These are phyloP conservation scores for Exophiala spinifera DNA, from an alignment of 2,329 filamentous ascomycete genomes.

Conservation along the genomic window DNA sequence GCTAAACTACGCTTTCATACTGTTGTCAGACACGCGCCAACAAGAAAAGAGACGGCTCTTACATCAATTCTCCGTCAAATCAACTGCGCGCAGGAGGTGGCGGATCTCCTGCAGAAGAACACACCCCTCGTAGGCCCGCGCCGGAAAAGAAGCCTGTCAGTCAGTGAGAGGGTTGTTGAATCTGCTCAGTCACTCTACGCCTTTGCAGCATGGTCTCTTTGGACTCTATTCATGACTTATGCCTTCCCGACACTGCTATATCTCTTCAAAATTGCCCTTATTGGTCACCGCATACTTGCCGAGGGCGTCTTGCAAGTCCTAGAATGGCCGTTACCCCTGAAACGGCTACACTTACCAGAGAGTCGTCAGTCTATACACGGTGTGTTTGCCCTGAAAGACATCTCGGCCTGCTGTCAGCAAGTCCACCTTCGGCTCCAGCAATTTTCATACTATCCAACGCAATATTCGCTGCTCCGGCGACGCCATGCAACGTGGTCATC, in stretches of 20 bases:
- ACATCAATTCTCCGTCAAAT: conserved; percentile 84
- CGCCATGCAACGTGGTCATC: conserved; percentile 92
- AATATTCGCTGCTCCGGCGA: conserved; percentile 87
- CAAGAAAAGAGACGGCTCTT: conserved; percentile 78
- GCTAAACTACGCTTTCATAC: conserved; percentile 88
- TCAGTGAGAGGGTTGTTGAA: conserved; percentile 90
- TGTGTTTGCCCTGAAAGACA: conserved; percentile 83
- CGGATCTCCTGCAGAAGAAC: conserved; percentile 82
- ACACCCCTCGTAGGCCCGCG: conserved; percentile 78
- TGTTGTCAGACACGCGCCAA: conserved; percentile 71
- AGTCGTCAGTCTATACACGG: conserved; percentile 54
- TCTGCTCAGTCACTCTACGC: conserved; percentile 72
- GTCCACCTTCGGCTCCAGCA: conserved; percentile 95
- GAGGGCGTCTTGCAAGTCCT: conserved; percentile 75
- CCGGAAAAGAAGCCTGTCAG: conserved; percentile 79
- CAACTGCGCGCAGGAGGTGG: conserved; percentile 91
- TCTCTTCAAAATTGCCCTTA: conserved; percentile 72
- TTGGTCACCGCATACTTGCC: conserved; percentile 75
- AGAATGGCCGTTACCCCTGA: conserved; percentile 64
- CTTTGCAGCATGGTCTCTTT: conserved; percentile 35
- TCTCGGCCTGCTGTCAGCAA: conserved; percentile 94
- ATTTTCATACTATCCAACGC: conserved; percentile 98
- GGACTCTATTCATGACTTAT: conserved; percentile 72
- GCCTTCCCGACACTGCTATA: conserved; percentile 71
- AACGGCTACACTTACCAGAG: conserved; percentile 20